phyloP scores from a whole-genome alignment of 805 yeast species.

The Candida gorgasii region DNA sequence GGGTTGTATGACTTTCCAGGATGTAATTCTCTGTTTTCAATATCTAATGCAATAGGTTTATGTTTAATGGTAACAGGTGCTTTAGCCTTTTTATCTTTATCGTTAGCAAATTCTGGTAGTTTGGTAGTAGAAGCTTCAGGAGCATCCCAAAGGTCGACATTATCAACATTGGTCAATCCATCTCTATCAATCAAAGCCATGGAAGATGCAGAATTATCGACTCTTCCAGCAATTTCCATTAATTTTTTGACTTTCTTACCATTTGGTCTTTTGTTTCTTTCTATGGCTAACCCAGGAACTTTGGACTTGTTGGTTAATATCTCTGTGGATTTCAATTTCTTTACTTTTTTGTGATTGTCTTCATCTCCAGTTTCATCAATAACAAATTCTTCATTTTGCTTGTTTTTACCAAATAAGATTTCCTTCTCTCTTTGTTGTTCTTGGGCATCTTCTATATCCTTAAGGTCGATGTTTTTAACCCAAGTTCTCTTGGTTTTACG shows the following conservation, averaged over 20 bases:
- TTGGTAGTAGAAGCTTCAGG: conserved; percentile 17
- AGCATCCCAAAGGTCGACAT: conserved; percentile 72
- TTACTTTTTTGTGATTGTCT: conserved; percentile 51
- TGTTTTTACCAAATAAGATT: conserved; percentile 57
- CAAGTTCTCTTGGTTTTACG: conserved; percentile 92
- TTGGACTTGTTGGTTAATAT: conserved; percentile 75
- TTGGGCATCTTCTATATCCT: conserved; percentile 71
- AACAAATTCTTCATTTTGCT: conserved; percentile 62
- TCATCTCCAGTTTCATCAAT: conserved; percentile 42
- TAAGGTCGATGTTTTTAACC: conserved; percentile 88
- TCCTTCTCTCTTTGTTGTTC: conserved; percentile 67
- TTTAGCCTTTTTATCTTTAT: conserved; percentile 1
- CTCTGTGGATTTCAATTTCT: conserved; percentile 59
- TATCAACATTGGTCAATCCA: conserved; percentile 49
- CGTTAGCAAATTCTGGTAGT: conserved; percentile 1
- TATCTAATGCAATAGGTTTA: conserved; percentile 53
- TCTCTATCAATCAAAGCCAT: conserved; percentile 60
- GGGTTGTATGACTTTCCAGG: conserved; percentile 96
- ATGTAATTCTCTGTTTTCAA: conserved; percentile 49
- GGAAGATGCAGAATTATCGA: conserved; percentile 47
- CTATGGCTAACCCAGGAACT: conserved; percentile 58
- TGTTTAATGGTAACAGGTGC: conserved; percentile 17
- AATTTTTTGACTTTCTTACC: conserved; percentile 63
- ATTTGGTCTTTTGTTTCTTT: conserved; percentile 47
- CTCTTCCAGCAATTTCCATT: conserved; percentile 76